Evolutionary conservation across 139 green algal genomes (phyloP).

Genomic region (Chlamydomonas sp.): DNA sequence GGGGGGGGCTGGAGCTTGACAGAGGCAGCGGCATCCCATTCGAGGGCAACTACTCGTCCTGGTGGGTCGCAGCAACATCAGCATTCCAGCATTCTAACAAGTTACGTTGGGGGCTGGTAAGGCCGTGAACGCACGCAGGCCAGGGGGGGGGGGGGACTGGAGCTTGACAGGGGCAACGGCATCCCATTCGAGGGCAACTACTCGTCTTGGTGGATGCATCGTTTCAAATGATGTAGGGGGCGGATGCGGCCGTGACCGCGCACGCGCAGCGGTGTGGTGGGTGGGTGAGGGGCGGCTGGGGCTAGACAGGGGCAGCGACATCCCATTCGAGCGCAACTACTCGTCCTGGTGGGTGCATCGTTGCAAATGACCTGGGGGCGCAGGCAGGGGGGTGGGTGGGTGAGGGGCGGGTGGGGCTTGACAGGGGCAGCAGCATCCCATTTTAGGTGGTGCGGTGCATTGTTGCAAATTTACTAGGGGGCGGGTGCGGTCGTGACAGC

Average conservation of each 20-base stretch:
- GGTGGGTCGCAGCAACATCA: conserved; percentile 26
- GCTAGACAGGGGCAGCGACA: conserved; percentile 63
- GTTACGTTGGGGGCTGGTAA: too few relatives aligned
- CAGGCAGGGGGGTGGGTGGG: too few relatives aligned
- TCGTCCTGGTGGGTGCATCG: conserved; percentile 36
- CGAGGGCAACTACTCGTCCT: conserved; percentile 80
- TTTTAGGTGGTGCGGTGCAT: too few relatives aligned
- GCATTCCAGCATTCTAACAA: too few relatives aligned
- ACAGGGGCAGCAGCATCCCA: conserved; percentile 61
- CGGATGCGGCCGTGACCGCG: too few relatives aligned
- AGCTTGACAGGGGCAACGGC: conserved; percentile 64
- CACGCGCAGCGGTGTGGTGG: too few relatives aligned
- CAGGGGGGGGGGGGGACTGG: conserved; percentile 72
- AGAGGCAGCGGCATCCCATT: conserved; percentile 67
- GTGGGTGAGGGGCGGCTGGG: conserved; percentile 74
- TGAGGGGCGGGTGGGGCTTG: conserved; percentile 70
- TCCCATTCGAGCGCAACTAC: conserved; percentile 84
- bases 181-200: conserved; percentile 86
- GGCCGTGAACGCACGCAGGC: too few relatives aligned
- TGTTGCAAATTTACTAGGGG: too few relatives aligned
- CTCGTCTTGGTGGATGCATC: conserved; percentile 38
- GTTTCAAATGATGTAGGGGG: too few relatives aligned
- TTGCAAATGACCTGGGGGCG: too few relatives aligned
- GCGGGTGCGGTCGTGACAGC: too few relatives aligned
- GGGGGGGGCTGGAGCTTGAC: conserved; percentile 78